Conservation (phyloP, 768 basidiomycete species). For the Dendrothele bispora region DNA sequence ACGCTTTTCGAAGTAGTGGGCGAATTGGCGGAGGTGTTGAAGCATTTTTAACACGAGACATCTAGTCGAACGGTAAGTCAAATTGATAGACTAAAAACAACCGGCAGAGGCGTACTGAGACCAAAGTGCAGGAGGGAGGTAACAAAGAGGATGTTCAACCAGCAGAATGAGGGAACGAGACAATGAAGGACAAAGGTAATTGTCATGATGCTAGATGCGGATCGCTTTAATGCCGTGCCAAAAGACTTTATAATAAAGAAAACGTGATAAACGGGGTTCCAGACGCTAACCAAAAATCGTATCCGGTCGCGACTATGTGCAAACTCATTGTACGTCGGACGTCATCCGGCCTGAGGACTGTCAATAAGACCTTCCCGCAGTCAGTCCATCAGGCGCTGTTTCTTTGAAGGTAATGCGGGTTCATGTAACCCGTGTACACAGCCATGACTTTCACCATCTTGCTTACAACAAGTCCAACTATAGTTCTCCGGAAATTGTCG, state of each 20-base stretch:
- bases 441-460: conserved; percentile 33
- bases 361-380: neutral
- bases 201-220: too few species aligned
- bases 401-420: neutral
- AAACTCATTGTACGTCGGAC: neutral
- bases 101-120: neutral
- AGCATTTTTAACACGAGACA: neutral
- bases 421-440: conserved; percentile 21
- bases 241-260: neutral
- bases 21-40: conserved; percentile 8
- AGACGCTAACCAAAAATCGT: neutral
- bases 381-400: neutral
- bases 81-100: neutral
- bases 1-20: conserved; percentile 8
- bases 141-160: too few species aligned
- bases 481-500: conserved; percentile 46
- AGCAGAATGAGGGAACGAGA: too few species aligned
- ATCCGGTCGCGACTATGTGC: neutral
- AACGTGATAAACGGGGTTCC: neutral
- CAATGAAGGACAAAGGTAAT: too few species aligned
- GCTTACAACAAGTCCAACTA: conserved; percentile 51
- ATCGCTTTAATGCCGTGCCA: too few species aligned
- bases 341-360: neutral
- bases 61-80: neutral
- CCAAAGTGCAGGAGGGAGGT: too few species aligned